Base-by-base conservation (phyloP, 2,329 filamentous ascomycete genomes). In the Mariannaea elegans region DNA sequence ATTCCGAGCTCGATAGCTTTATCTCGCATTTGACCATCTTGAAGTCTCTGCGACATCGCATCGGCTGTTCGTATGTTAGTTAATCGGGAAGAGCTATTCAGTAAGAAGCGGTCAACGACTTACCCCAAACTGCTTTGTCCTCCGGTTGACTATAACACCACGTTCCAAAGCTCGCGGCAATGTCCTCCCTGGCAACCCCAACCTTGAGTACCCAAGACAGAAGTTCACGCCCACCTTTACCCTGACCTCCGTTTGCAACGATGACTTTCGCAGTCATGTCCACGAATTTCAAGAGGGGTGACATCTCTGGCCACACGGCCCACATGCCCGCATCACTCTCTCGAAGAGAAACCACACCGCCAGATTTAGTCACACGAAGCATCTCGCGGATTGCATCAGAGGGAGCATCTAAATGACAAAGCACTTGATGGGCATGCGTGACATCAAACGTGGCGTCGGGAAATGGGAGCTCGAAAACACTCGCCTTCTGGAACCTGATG, bases 341-440 rank as follows among this genome's bases (percentile, higher is more conserved):
- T 7, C 72, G 67, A 0, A 73, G 51, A 4, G 85, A 77, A 1
- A 82, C 62, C 2, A 80, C 61, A 1, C 80, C 81, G 1, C 80
- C 80, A 0, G 76, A 73, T 60, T 75, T 79, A 2, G 80, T 72
- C 5, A 82, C 77, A 1, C 81, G 73, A 3, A 77, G 63, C 73
- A 81, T 78, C 68, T 82, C 80, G 7, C 57, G 53, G 34, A 81
- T 59, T 1, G 78, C 77, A 2, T 66, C 53, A 1, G 72, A 65
- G 0, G 73, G 75, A 7, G 70, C 65, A 8, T 74, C 69, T 13
- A 82, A 63, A 54, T 82, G 79, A 5, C 73, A 74, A 13, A 83
- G 72, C 2, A 82, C 70, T 63, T 82, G 79, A n/a, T 75, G 76
- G 23, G 71, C 72, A 63, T 76, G 81, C 18, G 80, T 74, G 4